Percentiles rank a stretch among this genome's conserved stretches.
Conservation (phyloP, 2,329 filamentous ascomycete genomes). For the Diaporthe citriasiana region DNA sequence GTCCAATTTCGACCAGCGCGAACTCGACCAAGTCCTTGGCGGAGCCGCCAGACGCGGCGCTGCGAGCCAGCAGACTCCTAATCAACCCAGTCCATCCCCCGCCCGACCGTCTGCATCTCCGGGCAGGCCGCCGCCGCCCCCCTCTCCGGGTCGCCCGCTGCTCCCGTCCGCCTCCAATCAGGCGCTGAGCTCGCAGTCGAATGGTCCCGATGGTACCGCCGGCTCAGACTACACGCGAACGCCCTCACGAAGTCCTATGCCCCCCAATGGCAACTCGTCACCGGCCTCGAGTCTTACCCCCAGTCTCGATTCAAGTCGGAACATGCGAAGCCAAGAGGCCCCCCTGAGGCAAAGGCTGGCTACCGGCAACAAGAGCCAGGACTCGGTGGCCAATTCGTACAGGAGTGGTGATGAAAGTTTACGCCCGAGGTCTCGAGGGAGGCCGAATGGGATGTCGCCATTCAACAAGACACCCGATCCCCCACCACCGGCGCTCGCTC, state of each 20-base stretch:
- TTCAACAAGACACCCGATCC: slow-evolving; percentile 47
- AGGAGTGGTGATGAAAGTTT: slow-evolving; percentile 66
- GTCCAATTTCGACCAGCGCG: slow-evolving; percentile 83
- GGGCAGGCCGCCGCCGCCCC: slow-evolving; percentile 49
- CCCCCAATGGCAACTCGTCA: slow-evolving; percentile 56
- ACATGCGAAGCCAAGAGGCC: slow-evolving; percentile 57
- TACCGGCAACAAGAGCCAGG: slow-evolving; percentile 69
- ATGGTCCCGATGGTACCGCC: slow-evolving; percentile 50
- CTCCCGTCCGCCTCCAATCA: slow-evolving; percentile 38
- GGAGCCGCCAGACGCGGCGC: slow-evolving; percentile 59
- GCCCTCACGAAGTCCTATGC: slow-evolving; percentile 50
- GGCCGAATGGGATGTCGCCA: slow-evolving; percentile 55
- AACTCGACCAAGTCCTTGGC: slow-evolving; percentile 82
- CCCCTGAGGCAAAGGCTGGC: slow-evolving; percentile 61
- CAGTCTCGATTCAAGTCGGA: slow-evolving; percentile 64
- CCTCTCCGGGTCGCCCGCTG: slow-evolving; percentile 43
- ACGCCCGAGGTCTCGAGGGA: slow-evolving; percentile 63
- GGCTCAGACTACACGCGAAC: slow-evolving; percentile 41
- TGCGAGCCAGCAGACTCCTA: slow-evolving; percentile 48
- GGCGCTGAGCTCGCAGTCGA: slow-evolving; percentile 37
- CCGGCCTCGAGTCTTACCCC: slow-evolving; percentile 55
- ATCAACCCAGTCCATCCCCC: slow-evolving; percentile 41
- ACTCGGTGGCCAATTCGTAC: slow-evolving; percentile 66
- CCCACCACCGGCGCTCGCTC: slow-evolving; percentile 43
- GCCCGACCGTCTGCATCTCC: slow-evolving; percentile 36